Evolutionary conservation across 2,329 filamentous ascomycete species (phyloP).

Genomic region (Knufia fluminis): DNA sequence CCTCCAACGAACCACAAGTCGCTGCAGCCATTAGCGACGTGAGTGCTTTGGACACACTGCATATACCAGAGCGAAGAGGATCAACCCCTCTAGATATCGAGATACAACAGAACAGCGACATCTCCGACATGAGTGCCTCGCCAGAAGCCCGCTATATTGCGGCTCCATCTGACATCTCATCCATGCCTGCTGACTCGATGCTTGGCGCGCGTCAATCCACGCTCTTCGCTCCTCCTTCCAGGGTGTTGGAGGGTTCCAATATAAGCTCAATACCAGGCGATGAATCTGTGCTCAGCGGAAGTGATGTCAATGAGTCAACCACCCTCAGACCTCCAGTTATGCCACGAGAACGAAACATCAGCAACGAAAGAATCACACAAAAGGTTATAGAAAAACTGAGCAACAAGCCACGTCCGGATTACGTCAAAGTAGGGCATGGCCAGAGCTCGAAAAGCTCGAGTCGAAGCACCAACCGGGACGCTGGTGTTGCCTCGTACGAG

Average conservation of each 20-base stretch:
- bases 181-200: slow-evolving; percentile 64
- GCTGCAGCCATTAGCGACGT: slow-evolving; percentile 42
- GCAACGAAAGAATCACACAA: slow-evolving; percentile 57
- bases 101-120: slow-evolving; percentile 61
- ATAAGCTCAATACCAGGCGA: slow-evolving; percentile 3
- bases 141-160: slow-evolving; percentile 52
- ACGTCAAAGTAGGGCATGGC: slow-evolving; percentile 33
- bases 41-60: slow-evolving; percentile 67
- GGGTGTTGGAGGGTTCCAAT: slow-evolving; percentile 3
- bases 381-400: slow-evolving; percentile 60
- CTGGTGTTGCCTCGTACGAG: slow-evolving; percentile 30
- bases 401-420: slow-evolving; percentile 36
- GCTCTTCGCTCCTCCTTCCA: slow-evolving; percentile 32
- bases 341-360: slow-evolving; percentile 53
- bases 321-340: slow-evolving; percentile 52
- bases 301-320: slow-evolving; percentile 27
- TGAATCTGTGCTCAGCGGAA: slow-evolving; percentile 6
- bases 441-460: slow-evolving; percentile 38
- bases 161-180: slow-evolving; percentile 75
- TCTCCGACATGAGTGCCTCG: slow-evolving; percentile 53
- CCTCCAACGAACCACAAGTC: slow-evolving; percentile 24
- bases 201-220: slow-evolving; percentile 45
- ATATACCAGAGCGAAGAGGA: slow-evolving; percentile 48
- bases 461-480: slow-evolving; percentile 36
- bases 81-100: slow-evolving; percentile 77